phyloP scores from a whole-genome alignment of 2,329 filamentous ascomycete genomes.

The Zasmidium citrigriseum region DNA sequence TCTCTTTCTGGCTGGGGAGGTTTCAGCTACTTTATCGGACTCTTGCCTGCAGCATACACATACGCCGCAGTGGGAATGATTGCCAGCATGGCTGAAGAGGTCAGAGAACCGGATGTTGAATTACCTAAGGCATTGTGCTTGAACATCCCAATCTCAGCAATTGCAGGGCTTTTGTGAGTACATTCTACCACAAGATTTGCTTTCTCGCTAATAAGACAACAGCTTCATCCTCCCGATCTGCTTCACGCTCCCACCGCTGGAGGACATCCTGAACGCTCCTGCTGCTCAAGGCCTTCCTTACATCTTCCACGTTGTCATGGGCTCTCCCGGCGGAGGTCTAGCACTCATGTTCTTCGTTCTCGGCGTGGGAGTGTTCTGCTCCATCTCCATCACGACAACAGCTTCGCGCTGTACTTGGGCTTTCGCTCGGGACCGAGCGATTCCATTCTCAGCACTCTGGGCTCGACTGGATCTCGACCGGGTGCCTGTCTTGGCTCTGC shows the following conservation, averaged over 20 bases:
- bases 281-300: constrained; percentile 52
- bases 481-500: constrained; percentile 44
- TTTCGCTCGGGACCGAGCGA: constrained; percentile 44
- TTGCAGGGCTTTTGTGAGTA: constrained; percentile 51
- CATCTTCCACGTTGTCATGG: constrained; percentile 53
- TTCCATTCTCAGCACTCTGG: constrained; percentile 42
- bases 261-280: constrained; percentile 47
- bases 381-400: constrained; percentile 54
- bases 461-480: constrained; percentile 34
- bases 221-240: constrained; percentile 56
- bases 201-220: neutral
- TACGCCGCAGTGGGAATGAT: constrained; percentile 57
- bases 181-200: neutral
- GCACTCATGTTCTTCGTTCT: constrained; percentile 53
- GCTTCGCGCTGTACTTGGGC: constrained; percentile 51
- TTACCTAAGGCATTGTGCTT: constrained; percentile 7
- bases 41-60: constrained; percentile 48
- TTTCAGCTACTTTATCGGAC: constrained; percentile 64
- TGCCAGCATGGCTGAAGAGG: constrained; percentile 35
- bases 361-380: constrained; percentile 53
- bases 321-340: constrained; percentile 47
- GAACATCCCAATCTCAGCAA: constrained; percentile 54
- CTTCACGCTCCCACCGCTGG: constrained; percentile 49
- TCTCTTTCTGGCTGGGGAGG: constrained; percentile 58
- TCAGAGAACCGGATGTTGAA: constrained; percentile 2